These are phyloP conservation scores for Colletotrichum chrysophilum DNA, from an alignment of 2,329 filamentous ascomycete genomes.

Conservation along the genomic window DNA sequence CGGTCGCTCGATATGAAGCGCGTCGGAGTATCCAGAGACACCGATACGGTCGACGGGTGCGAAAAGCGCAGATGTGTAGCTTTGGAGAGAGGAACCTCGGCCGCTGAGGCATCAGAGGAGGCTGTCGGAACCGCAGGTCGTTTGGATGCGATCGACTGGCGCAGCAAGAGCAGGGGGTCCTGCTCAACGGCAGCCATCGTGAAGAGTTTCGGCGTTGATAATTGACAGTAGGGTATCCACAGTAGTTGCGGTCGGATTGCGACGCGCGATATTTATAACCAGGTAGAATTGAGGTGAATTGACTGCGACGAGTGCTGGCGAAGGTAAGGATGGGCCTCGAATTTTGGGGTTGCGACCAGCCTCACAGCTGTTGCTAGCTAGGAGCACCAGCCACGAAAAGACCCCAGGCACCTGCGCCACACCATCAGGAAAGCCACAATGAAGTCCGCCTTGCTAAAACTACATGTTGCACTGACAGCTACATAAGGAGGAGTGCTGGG, in stretches of 20 bases:
- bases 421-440: background rate
- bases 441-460: background rate
- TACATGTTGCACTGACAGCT: background rate
- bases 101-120: constrained; percentile 66
- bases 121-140: constrained; percentile 76
- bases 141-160: constrained; percentile 78
- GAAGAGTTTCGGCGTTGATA: background rate
- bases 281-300: background rate
- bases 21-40: constrained; percentile 76
- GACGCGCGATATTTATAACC: background rate
- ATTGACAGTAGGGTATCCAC: background rate
- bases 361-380: background rate
- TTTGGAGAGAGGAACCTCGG: constrained; percentile 70
- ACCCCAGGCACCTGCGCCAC: background rate
- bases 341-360: constrained; percentile 9
- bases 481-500: background rate
- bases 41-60: constrained; percentile 61
- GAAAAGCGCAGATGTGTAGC: constrained; percentile 83
- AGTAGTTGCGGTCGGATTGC: background rate
- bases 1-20: constrained; percentile 83
- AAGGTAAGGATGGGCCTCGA: background rate
- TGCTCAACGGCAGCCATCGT: constrained; percentile 66
- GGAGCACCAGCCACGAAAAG: background rate
- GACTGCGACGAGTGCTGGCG: background rate
- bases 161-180: constrained; percentile 84